Evolutionary conservation across 805 yeast species (phyloP).

Genomic region (Dipodascopsis uninucleata): DNA sequence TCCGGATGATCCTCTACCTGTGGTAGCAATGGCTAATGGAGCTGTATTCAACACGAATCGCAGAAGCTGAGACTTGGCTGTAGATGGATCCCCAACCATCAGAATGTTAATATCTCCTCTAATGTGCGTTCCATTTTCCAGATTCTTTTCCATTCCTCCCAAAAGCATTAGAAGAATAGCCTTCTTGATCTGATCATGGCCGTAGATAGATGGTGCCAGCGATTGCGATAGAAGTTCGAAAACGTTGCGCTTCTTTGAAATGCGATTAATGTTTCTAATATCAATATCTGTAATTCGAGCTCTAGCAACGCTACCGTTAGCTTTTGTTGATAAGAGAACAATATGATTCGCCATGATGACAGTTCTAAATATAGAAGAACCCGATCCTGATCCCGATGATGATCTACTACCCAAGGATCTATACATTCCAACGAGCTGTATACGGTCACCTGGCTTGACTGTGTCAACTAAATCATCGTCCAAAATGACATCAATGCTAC

Average conservation of each 20-base stretch:
- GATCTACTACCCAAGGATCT: constrained; percentile 74
- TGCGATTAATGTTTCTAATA: constrained; percentile 76
- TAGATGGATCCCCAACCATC: constrained; percentile 98
- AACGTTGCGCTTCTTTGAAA: constrained; percentile 65
- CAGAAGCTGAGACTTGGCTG: constrained; percentile 94
- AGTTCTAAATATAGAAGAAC: constrained; percentile 69
- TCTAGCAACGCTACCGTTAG: constrained; percentile 70
- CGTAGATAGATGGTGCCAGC: constrained; percentile 93
- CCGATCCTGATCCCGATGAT: constrained; percentile 39
- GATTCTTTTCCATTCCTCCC: constrained; percentile 92
- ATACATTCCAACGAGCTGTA: constrained; percentile 90
- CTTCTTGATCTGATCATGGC: constrained; percentile 84
- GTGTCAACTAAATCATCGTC: constrained; percentile 92
- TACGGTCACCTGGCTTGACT: constrained; percentile 94
- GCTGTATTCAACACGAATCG: constrained; percentile 95
- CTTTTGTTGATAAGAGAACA: constrained; percentile 81
- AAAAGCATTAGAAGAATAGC: constrained; percentile 86
- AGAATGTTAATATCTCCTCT: constrained; percentile 96
- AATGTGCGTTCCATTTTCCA: constrained; percentile 91
- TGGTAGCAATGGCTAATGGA: constrained; percentile 90
- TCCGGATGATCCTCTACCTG: constrained; percentile 99
- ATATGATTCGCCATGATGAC: constrained; percentile 85
- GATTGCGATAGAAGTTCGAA: constrained; percentile 80
- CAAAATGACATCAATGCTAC: constrained; percentile 85
- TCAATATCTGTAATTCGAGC: constrained; percentile 73